Evolutionary conservation across 108 stramenopile genomes (phyloP), one percentile per base, ranked within the genome.

Genomic region (Nitzschia putrida): DNA sequence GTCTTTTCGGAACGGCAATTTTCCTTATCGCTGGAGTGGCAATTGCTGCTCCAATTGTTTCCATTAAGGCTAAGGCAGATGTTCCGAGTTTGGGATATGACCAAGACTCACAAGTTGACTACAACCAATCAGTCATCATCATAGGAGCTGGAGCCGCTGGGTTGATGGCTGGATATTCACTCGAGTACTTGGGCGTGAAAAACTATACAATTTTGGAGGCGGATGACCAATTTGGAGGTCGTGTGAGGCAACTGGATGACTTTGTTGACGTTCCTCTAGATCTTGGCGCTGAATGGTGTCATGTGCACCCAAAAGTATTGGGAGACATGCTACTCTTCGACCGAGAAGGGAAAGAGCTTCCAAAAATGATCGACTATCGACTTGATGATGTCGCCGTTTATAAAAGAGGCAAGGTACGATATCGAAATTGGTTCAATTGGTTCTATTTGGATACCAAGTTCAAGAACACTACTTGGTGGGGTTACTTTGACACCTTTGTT

Each of bases 61-160:
- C 44, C 11, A 44, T 9, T 11, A 44, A 44, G 44, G 11, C 13
- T 11, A 13, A 11, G 44, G 44, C 13, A 11, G 44, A 13, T 13
- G 44, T 44, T 13, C 44, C 44, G 13, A 9, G 11, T 13, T 44
- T 44, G 44, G 44, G 44, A 44, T 44, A 44, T 44, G 44, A 9
- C 13, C 44, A 44, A 44, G 13, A 44, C 13, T 44, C 44, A 9
- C 44, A 44, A 44, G 9, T 13, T 13, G 13, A 44, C 9, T 44
- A 44, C 44, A 44, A 44, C 13, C 44, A 44, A 44, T 11, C 11
- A 34, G 64, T 75, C 8, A 59, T 75, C 37, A 53, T 79, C 21
- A 51, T 79, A 0, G 77, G 77, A n/a, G 77, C 77, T 8, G 77
- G 77, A 23, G 66, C 72, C 6, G 65, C 77, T 4, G 77, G 77